A percentile compares a stretch with the other conserved stretches of the same genome.
These are phyloP conservation scores for Carex pumila DNA, from an alignment of 176 grass and related monocot genomes.

Conservation along the genomic window DNA sequence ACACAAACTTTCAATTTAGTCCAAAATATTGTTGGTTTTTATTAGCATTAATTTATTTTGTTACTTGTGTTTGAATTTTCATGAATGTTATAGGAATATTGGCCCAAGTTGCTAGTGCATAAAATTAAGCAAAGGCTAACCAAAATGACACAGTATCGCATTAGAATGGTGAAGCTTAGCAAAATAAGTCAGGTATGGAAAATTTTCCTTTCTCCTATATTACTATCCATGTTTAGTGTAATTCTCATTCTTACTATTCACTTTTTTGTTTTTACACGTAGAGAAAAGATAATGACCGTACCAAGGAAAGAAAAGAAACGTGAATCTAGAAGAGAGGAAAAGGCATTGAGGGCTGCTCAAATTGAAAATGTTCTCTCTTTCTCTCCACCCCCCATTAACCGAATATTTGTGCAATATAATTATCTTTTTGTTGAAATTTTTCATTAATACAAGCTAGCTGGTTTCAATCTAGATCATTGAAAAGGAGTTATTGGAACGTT, in stretches of 20 bases:
- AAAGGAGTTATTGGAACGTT: constrained; percentile 77
- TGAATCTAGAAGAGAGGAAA: constrained; percentile 55
- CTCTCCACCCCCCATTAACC: background rate
- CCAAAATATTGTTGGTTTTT: background rate
- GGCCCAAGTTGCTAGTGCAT: constrained; percentile 92
- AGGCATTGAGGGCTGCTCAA: constrained; percentile 74
- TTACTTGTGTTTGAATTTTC: background rate
- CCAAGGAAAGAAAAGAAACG: constrained; percentile 66
- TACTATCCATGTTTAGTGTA: background rate
- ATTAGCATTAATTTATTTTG: background rate
- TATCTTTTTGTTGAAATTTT: background rate
- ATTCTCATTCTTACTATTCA: constrained; percentile 12
- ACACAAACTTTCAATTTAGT: background rate
- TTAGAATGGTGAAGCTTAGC: constrained; percentile 89
- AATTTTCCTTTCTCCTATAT: background rate
- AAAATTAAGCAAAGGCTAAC: constrained; percentile 92
- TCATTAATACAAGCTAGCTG: background rate
- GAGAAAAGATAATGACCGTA: constrained; percentile 91
- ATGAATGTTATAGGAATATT: constrained; percentile 52
- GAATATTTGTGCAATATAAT: too few species aligned
- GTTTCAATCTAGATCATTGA: constrained; percentile 52
- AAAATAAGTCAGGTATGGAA: constrained; percentile 83
- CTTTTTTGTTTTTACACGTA: background rate
- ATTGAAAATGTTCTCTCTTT: constrained; percentile 63
- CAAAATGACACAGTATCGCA: constrained; percentile 97